These are phyloP conservation scores for Dactylellina leptospora DNA, from an alignment of 2,329 filamentous ascomycete genomes.

Conservation along the genomic window DNA sequence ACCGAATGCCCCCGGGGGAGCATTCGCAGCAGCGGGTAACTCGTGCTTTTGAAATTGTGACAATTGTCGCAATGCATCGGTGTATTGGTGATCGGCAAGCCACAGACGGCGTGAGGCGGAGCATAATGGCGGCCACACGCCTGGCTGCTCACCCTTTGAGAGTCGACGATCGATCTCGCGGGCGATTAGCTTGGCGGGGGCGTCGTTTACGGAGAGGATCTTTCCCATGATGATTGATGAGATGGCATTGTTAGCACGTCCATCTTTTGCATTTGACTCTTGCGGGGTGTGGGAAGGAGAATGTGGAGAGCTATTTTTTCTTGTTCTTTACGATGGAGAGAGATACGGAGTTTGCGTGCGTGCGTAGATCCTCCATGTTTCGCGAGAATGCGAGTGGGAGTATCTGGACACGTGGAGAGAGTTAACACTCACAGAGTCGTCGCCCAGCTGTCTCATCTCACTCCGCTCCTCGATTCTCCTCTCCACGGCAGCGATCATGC, in stretches of 20 bases:
- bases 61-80: constrained; percentile 41
- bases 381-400: constrained; percentile 3
- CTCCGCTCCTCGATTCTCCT: constrained; percentile 48
- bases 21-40: constrained; percentile 35
- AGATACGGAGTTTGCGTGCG: constrained; percentile 6
- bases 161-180: constrained; percentile 55
- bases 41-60: constrained; percentile 50
- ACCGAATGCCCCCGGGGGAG: constrained; percentile 52
- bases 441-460: constrained; percentile 24
- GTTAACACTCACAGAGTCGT: constrained; percentile 32
- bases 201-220: constrained; percentile 50
- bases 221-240: background rate
- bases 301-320: background rate
- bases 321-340: background rate
- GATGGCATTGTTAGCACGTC: constrained; percentile 1
- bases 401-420: background rate
- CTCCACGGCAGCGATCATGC: constrained; percentile 50
- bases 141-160: constrained; percentile 52
- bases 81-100: constrained; percentile 53
- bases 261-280: background rate
- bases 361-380: constrained; percentile 39
- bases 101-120: constrained; percentile 55
- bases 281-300: background rate
- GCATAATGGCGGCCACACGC: constrained; percentile 55
- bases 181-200: constrained; percentile 54